Evolutionary conservation across 495 filamentous ascomycete genomes (phyloP).

Genomic region (Penicillium antarcticum): DNA sequence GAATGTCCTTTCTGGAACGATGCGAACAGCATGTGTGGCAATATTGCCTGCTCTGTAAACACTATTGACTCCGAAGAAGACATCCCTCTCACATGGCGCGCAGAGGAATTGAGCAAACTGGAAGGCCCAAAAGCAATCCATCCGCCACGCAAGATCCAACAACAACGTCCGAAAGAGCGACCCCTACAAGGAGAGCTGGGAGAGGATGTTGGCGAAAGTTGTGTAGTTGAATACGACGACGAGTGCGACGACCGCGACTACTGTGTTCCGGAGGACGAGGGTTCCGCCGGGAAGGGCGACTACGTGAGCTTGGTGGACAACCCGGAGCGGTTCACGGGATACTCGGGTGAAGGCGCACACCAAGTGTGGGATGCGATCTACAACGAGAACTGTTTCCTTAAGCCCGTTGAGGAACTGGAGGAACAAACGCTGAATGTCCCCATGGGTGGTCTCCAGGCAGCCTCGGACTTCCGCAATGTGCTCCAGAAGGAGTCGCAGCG

Average conservation of each 20-base stretch:
- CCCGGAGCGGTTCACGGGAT: slow-evolving; percentile 93
- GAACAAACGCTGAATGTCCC: slow-evolving; percentile 26
- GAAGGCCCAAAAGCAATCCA: slow-evolving; percentile 89
- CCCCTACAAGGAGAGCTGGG: slow-evolving; percentile 83
- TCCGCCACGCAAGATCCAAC: slow-evolving; percentile 69
- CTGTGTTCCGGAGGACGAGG: slow-evolving; percentile 94
- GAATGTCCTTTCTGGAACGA: slow-evolving; percentile 96
- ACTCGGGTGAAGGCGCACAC: slow-evolving; percentile 73
- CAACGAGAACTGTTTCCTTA: slow-evolving; percentile 94
- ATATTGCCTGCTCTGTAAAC: slow-evolving; percentile 96
- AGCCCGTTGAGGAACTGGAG: slow-evolving; percentile 44
- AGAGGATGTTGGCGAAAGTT: slow-evolving; percentile 86
- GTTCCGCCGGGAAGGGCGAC: slow-evolving; percentile 80
- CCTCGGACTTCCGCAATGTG: slow-evolving; percentile 78
- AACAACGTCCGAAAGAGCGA: slow-evolving; percentile 59
- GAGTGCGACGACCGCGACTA: slow-evolving; percentile 98
- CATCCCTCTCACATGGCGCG: slow-evolving; percentile 86
- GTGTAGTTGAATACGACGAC: slow-evolving; percentile 95
- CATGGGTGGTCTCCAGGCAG: slow-evolving; percentile 56
- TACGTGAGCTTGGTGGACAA: slow-evolving; percentile 94
- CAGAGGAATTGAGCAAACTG: slow-evolving; percentile 86
- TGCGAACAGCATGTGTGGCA: slow-evolving; percentile 90
- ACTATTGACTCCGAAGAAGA: slow-evolving; percentile 94
- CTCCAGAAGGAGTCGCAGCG: slow-evolving; percentile 70
- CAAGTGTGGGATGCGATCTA: slow-evolving; percentile 98